Conservation (phyloP, 73 alveolate species). For the Breviolum minutum region DNA sequence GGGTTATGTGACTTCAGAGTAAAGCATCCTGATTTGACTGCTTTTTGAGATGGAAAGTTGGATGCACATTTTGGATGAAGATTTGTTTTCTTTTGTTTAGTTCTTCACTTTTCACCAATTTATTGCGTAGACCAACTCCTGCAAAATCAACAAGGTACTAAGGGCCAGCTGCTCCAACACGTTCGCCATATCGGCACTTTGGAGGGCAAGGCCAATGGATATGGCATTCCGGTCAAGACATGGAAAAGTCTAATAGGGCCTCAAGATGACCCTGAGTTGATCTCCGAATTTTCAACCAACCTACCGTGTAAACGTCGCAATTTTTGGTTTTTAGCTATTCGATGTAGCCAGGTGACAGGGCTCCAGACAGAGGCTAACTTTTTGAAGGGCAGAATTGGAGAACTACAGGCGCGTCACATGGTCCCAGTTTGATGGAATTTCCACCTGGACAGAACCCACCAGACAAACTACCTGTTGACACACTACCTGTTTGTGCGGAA, state of each 20-base stretch:
- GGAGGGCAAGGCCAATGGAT: slow-evolving; percentile 55
- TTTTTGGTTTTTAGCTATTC: background rate
- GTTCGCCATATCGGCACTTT: slow-evolving; percentile 92
- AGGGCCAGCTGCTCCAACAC: slow-evolving; percentile 69
- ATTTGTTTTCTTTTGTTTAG: no score
- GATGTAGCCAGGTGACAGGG: slow-evolving; percentile 30
- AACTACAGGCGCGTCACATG: slow-evolving; percentile 41
- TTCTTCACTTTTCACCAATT: no score
- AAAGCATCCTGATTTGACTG: no score
- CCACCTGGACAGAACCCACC: no score
- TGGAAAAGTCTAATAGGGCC: no score
- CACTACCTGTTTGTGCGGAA: no score
- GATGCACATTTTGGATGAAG: background rate
- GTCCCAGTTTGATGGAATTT: no score
- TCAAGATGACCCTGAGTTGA: no score
- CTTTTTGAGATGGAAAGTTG: no score
- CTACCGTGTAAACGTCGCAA: no score
- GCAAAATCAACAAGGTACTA: slow-evolving; percentile 2
- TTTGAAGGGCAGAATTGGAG: slow-evolving; percentile 54
- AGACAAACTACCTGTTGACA: no score
- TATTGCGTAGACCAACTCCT: background rate
- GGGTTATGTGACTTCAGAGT: no score
- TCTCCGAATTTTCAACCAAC: background rate
- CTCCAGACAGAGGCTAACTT: slow-evolving; percentile 69
- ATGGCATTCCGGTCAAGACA: background rate